A percentile compares a stretch with the other conserved stretches of the same genome.
Conservation (phyloP, 176 grass and related monocot genomes). For the Aegilops umbellulata region DNA sequence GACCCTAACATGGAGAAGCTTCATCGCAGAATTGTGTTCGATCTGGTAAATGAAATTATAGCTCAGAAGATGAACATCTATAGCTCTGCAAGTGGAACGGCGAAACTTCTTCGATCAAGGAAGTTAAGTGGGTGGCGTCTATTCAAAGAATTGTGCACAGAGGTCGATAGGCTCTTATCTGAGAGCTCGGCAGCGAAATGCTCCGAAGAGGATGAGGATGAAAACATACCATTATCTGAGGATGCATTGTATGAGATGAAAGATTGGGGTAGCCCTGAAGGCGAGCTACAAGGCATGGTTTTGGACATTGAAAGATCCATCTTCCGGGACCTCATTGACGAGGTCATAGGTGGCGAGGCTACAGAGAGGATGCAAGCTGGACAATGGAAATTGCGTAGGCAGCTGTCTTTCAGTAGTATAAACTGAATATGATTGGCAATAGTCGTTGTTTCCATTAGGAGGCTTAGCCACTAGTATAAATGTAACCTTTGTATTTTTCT, state of each 20-base stretch:
- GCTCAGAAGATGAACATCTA: constrained; percentile 51
- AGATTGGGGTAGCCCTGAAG: constrained; percentile 55
- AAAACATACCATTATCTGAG: constrained; percentile 29
- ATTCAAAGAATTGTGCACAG: constrained; percentile 68
- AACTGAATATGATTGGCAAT: constrained; percentile 29
- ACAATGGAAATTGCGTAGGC: constrained; percentile 46
- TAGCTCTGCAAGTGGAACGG: neutral
- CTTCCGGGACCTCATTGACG: constrained; percentile 72
- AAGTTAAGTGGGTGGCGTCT: constrained; percentile 55
- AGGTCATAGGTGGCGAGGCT: constrained; percentile 41
- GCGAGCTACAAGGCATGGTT: constrained; percentile 38
- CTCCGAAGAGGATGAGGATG: constrained; percentile 41
- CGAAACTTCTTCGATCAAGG: constrained; percentile 37
- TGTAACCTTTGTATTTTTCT: constrained; percentile 36
- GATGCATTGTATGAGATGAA: constrained; percentile 43
- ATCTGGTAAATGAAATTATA: constrained; percentile 76
- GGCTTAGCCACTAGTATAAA: constrained; percentile 36
- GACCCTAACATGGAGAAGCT: constrained; percentile 39
- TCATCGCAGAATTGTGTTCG: constrained; percentile 72
- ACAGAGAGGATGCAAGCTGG: constrained; percentile 28
- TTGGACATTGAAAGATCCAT: constrained; percentile 80
- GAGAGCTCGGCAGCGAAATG: constrained; percentile 23
- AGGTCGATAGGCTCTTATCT: constrained; percentile 52
- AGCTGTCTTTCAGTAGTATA: constrained; percentile 50
- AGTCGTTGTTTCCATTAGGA: constrained; percentile 30